Conservation (phyloP, 352 stramenopile genomes). For the Phytophthora podocarpi region DNA sequence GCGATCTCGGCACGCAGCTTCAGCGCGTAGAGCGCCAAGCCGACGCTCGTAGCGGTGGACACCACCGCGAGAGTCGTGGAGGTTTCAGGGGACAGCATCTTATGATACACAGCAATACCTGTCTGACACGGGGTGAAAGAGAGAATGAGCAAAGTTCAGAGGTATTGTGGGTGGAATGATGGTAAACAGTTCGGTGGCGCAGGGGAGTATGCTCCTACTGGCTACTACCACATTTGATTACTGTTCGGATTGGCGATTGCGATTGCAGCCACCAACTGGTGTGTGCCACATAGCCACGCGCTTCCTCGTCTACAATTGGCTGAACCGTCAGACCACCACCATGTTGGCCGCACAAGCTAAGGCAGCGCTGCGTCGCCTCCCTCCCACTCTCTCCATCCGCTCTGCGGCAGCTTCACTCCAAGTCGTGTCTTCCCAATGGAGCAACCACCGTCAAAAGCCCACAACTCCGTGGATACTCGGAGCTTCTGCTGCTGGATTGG, state of each 20-base stretch:
- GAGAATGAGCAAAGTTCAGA: no score
- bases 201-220: background rate
- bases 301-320: constrained; percentile 18
- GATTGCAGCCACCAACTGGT: background rate
- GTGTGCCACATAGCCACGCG: background rate
- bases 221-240: constrained; percentile 32
- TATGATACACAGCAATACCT: constrained; percentile 8
- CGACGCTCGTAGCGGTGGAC: constrained; percentile 39
- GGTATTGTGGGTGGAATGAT: constrained; percentile 20
- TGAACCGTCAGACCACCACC: background rate
- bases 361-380: constrained; percentile 12
- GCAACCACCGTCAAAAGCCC: background rate
- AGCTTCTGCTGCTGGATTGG: constrained; percentile 13
- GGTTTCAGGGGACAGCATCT: constrained; percentile 24
- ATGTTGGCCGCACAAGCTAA: constrained; percentile 20
- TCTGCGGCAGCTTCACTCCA: constrained; percentile 6
- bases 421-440: background rate
- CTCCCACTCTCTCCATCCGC: background rate
- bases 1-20: constrained; percentile 39
- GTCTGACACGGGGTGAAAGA: no score
- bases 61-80: constrained; percentile 33
- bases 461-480: constrained; percentile 4
- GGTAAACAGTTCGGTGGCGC: constrained; percentile 18
- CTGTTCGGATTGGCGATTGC: no score
- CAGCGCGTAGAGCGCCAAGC: constrained; percentile 42